Base-by-base conservation (phyloP, 805 yeast species). In the Ogataea thermomethanolica region DNA sequence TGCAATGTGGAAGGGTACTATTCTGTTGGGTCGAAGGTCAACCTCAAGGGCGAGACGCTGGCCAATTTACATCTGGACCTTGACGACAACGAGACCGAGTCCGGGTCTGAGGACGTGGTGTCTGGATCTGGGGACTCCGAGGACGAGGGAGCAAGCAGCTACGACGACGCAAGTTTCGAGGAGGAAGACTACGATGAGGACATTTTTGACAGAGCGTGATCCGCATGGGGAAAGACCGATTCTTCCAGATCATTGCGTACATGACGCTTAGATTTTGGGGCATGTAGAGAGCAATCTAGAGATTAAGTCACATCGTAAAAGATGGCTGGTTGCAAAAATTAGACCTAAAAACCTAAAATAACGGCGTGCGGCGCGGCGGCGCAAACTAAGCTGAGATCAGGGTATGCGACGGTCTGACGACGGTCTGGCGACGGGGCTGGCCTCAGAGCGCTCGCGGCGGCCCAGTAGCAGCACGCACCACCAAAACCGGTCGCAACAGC, bases 1-100 rank as follows among this genome's bases (percentile, higher is more conserved):
- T 91, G 96, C 70, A 81, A 85, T 47, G 83, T 93, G 20, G 98
- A 90, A 61, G 86, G 95, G 8, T 70, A 79, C 1, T 87, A 81
- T 58, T 70, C 69, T 13, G 90, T 93, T 15, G 70, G 75, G 2
- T 67, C 75, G 51, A 79, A 81, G 37, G 67, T 65, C 2, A 62
- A 53, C 34, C 54, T 68, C 44, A 74, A 71, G 46, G 71, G 63
- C 35, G 72, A 57, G 51, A 67, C 62, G 10, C 58, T 59, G 53
- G 62, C 56, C 49, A 65, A 63, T 37, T 47, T 69, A 14, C 56
- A 64, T 4, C 50, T 71, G 34, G 62, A 56, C 25, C 55, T 51
- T 25, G 53, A 61, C 22, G 62, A 51, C 32, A 58, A 54, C 23
- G 50, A 40, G 14, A 8, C 22, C 12, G 14, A 25, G 11, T 22